Base-by-base conservation (phyloP, 164 flowering plant genomes). In the Magnolia kwangsiensis region DNA sequence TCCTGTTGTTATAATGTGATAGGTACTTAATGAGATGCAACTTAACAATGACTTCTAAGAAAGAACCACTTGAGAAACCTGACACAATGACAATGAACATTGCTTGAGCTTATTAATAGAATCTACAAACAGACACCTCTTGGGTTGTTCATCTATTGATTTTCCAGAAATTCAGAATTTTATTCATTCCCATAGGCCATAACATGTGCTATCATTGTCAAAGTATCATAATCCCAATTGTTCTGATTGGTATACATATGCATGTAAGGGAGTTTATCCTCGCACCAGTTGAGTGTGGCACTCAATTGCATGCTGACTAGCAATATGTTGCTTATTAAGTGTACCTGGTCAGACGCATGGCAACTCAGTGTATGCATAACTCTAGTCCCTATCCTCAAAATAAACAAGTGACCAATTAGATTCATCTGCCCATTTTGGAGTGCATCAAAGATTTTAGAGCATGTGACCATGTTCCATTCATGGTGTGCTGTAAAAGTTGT, bases 1-100 rank as follows among this genome's bases (percentile, higher is more conserved):
- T 84, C 87, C 88, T 86, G 85, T 72, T 66, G 65, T 82, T 8
- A 66, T 11, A 21, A 59, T 10, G 69, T 4, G 21, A 27, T 21
- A 27, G 19, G 29, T 7, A 27, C 29, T 9, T 21, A 21, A 9
- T 66, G 23, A 66, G 69, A 66, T 66, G 31, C 65, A 63, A 18
- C 21, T 8, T 27, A 21, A 8, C 5, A 27, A 2, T 3, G 29
- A 8, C 45, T 8, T 24, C 31, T 7, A 11, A 23, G 29, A 11
- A 23, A 20, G 13, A 23, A 27, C 29, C 24, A 13, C 29, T 7
- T 21, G 16, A 21, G 69, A 27, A 66, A 23, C 29, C 24, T 6
- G 0, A 66, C 21, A 14, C 31, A 16, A 3, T 11, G 45, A 27
- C 13, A 9, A 24, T 24, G 21, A 9, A 66, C 69, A 66, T 66